Evolutionary conservation across 306 rosid species (phyloP), one percentile per base, ranked within the genome.

Genomic region (Gastrolobium villosum): DNA sequence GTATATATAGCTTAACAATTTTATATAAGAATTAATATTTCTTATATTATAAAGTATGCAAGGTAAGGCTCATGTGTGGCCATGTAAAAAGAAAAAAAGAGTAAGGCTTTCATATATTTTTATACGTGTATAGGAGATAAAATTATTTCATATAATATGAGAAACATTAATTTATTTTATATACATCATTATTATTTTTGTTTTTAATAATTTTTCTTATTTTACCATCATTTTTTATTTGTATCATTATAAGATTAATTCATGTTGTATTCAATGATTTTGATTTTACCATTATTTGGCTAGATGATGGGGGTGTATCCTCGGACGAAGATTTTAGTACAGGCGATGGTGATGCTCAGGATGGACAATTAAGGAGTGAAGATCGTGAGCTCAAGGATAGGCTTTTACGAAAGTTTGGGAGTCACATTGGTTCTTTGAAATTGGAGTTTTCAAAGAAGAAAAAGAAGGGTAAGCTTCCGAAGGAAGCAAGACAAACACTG

Each of bases 401-500:
- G 78, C 99, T 95, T 64, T 36, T 91, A 53, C 96, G 97, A 1
- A 89, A 82, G 83, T 95, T 89, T 87, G 99, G 99, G 48, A 83
- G 92, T 74, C 97, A 89, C 68, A 90, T 95, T 80, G 79, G 98
- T 37, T 83, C 84, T 55, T 85, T 95, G 77, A 95, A 95, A 81
- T 82, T 87, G 45, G 97, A 91, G 56, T 95, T 95, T 65, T 89
- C 99, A 3, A 95, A 95, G 85, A 91, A 91, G 85, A 95, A 91
- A 83, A 89, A 92, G 85, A 95, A 93, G 74, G 99, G 97, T 79
- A 95, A 95, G 89, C 85, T 93, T 28, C 99, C 99, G 0, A 92
- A 92, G 83, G 99, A 95, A 81, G 99, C 98, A n/a, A 86, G 98
- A 74, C 96, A 89, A 77, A 75, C 81, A 1, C 84, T 95, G 32